Evolutionary conservation across 371 early-diverging fungal species (phyloP).

Genomic region (Mortierella sp.): DNA sequence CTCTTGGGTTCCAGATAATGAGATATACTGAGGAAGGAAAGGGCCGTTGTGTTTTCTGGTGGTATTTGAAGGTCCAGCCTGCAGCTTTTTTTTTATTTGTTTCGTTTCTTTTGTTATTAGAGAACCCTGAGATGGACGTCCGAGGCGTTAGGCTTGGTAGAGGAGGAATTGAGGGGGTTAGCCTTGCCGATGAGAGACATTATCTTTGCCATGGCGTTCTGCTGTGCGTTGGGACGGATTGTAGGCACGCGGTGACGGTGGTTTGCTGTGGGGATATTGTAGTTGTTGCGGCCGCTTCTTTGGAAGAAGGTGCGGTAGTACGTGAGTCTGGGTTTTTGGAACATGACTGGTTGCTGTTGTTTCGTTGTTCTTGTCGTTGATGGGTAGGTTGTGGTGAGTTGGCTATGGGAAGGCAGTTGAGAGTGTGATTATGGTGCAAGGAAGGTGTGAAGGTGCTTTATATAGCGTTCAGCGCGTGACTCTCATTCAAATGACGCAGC

Average conservation of each 20-base stretch:
- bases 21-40: background rate
- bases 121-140: slow-evolving; percentile 20
- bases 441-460: too few species aligned
- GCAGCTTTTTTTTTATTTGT: too few species aligned
- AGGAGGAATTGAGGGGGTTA: slow-evolving; percentile 19
- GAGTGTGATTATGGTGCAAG: too few species aligned
- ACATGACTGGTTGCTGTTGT: slow-evolving; percentile 17
- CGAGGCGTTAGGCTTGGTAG: slow-evolving; percentile 26
- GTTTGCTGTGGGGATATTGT: slow-evolving; percentile 50
- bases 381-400: background rate
- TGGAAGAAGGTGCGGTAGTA: slow-evolving; percentile 57
- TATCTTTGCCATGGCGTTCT: slow-evolving; percentile 54
- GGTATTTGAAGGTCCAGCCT: too few species aligned
- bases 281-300: slow-evolving; percentile 45
- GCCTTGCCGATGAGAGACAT: slow-evolving; percentile 47
- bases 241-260: slow-evolving; percentile 44
- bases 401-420: slow-evolving; percentile 1
- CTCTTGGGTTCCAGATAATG: too few species aligned
- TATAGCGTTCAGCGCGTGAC: too few species aligned
- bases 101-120: background rate
- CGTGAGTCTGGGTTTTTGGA: slow-evolving; percentile 51
- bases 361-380: background rate
- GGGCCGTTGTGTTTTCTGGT: background rate
- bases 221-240: slow-evolving; percentile 33
- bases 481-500: too few species aligned